These are phyloP conservation scores for Hypoxylon rubiginosum DNA, from an alignment of 2,329 filamentous ascomycete genomes.

Conservation along the genomic window DNA sequence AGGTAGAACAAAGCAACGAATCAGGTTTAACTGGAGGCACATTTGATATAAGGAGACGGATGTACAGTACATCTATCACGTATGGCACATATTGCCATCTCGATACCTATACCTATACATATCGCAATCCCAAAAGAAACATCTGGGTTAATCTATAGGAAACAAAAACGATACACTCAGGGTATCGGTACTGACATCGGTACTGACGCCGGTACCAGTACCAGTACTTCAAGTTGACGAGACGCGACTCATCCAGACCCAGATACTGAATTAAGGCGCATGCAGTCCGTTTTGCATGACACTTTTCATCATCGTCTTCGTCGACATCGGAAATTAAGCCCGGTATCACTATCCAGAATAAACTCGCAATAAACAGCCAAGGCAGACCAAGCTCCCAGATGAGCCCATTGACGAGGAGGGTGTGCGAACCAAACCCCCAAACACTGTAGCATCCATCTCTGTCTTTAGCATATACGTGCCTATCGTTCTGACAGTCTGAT, in stretches of 20 bases:
- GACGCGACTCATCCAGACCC: slow-evolving; percentile 18
- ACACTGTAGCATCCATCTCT: slow-evolving; percentile 24
- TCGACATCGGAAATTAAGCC: slow-evolving; percentile 37
- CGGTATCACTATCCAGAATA: slow-evolving; percentile 30
- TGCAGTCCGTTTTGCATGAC: slow-evolving; percentile 33
- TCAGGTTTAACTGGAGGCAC: slow-evolving; percentile 30
- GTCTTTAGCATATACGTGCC: slow-evolving; percentile 2
- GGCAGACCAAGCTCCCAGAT: slow-evolving; percentile 16
- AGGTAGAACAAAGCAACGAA: slow-evolving; percentile 44
- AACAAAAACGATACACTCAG: slow-evolving; percentile 1
- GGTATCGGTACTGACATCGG: not conserved
- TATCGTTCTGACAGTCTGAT: not conserved
- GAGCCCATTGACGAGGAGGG: slow-evolving; percentile 6
- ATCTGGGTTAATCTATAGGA: slow-evolving; percentile 2
- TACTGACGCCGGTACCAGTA: no score
- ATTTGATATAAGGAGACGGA: slow-evolving; percentile 18
- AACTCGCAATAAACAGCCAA: slow-evolving; percentile 28
- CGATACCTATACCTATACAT: not conserved
- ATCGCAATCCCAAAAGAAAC: not conserved
- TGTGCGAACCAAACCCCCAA: not conserved
- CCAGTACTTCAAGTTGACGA: not conserved
- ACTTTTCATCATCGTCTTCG: slow-evolving; percentile 38
- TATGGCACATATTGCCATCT: not conserved
- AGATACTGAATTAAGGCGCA: slow-evolving; percentile 27
- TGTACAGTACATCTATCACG: slow-evolving; percentile 17